phyloP scores from a whole-genome alignment of 2,329 filamentous ascomycete genomes.

The Torrubiellomyces zombiae region DNA sequence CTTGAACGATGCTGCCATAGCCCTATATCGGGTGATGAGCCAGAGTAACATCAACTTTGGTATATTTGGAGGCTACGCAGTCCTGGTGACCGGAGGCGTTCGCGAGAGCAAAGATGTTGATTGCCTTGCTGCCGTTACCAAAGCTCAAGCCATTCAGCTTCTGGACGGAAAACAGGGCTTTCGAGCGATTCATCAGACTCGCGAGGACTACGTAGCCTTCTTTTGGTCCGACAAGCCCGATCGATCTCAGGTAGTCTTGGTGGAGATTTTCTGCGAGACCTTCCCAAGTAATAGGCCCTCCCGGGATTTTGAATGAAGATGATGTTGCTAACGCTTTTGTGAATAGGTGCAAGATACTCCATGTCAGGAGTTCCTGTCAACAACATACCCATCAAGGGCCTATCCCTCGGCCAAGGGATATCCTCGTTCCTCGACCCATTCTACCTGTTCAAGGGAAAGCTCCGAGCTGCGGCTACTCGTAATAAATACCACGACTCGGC shows the following conservation, averaged over 20 bases:
- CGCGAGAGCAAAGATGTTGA: slow-evolving; percentile 4
- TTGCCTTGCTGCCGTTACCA: slow-evolving; percentile 2
- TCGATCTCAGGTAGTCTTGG: not conserved
- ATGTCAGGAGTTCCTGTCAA: not conserved
- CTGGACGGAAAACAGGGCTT: slow-evolving; percentile 2
- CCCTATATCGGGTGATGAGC: slow-evolving; percentile 2
- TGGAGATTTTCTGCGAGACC: slow-evolving; percentile 2
- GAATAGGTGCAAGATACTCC: not conserved
- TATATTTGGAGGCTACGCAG: slow-evolving; percentile 3
- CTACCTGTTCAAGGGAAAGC: slow-evolving; percentile 3
- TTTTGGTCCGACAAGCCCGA: slow-evolving; percentile 1
- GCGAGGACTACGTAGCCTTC: slow-evolving; percentile 2
- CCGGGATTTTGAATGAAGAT: not conserved
- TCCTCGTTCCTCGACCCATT: slow-evolving; percentile 2
- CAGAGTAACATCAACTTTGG: slow-evolving; percentile 1
- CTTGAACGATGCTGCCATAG: slow-evolving; percentile 4
- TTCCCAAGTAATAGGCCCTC: slow-evolving; percentile 1
- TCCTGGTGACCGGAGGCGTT: not conserved
- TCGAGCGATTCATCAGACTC: slow-evolving; percentile 1
- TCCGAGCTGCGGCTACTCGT: slow-evolving; percentile 1
- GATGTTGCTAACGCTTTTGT: no score
- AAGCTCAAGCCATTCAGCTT: slow-evolving; percentile 1
- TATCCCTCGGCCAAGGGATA: not conserved
- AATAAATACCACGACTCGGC: slow-evolving; percentile 1
- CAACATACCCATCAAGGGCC: not conserved